Evolutionary conservation across 1,284 basidiomycete genomes (phyloP), one percentile per base, ranked within the genome.

Genomic region (Crucibulum parvulum): DNA sequence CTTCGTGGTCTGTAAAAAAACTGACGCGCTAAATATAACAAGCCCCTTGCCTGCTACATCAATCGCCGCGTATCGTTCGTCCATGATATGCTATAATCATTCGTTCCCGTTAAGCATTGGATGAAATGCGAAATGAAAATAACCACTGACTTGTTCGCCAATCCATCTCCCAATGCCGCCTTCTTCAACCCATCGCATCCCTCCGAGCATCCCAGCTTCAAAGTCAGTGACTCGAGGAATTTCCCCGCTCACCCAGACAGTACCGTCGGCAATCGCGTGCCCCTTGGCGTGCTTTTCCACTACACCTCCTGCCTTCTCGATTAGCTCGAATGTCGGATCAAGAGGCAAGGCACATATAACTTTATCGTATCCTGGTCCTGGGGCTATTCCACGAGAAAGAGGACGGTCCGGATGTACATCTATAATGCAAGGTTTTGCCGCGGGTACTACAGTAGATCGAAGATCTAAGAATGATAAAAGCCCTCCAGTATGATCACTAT

Each of bases 351-450:
- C 79, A 52, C 82, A 84, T 10, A 90, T 75, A 18, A 92, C 81
- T 37, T 80, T 85, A 53, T 86, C 83, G 51, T 78, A 84, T 1
- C 74, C 77, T 0, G 87, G 87, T 6, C 87, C 83, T 10, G 88
- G 83, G 0, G 88, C 87, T 58, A 94, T 90, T 0, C 92, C 93
- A 11, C 93, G 84, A 7, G 89, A 86, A 51, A 85, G 76, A 0
- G 93, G 93, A 16, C 91, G 84, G 67, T 87, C 83, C 0, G 92
- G 92, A 68, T 94, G 92, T 31, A 92, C 77, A 71, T 94, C 93
- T 16, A 91, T 84, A 55, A 81, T 69, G 63, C 88, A 86, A 7
- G 46, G 54, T 7, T 54, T 24, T 16, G 59, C 16, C n/a, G 47
- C 47, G 10, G 46, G 51, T 39, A 47, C 35, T 18, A 52, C 56